Base-by-base conservation (phyloP, 1,284 basidiomycete genomes). In the Pyrrhoderma lamaoense region DNA sequence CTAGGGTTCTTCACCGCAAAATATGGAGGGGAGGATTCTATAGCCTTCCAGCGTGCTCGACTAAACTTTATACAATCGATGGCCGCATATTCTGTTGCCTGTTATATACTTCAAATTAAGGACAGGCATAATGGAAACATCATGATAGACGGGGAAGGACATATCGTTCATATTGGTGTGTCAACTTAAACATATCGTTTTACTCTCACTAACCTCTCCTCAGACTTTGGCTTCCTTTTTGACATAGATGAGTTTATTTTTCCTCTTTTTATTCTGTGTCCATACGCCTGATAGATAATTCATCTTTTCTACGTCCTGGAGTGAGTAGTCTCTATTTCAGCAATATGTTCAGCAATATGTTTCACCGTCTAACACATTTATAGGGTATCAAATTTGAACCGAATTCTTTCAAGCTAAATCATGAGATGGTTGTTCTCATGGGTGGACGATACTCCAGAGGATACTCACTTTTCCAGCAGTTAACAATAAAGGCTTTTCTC, bases 11-110 rank as follows among this genome's bases (percentile, higher is more conserved):
- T 99, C 68, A 75, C 89, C n/a, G 82, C 90, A 45, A 94, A 89
- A 67, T 98, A 96, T 62, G 96, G 96, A 39, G 83, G 87, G 38
- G 79, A 86, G 62, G 92, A 98, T 61, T 89, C 87, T 0, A 72
- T 93, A 40, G 74, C 87, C 22, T 99, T 98, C 75, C 95, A 99
- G 65, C 80, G 80, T 58, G 96, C 96, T 42, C 82, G 95, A 23
- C 74, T 92, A 58, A 97, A 97, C 70, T 99, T 99, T 64, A 92
- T 99, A 58, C 93, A 96, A 65, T 95, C 92, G 1, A 99, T 99
- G 96, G 96, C 96, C 1, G 96, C 93, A 16, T 99, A 99, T 69
- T 97, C 93, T 34, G 85, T 99, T n/a, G 91, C 93, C 9, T 99
- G 95, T 67, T 98, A 97, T 67, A 93, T 98, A 57, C 70, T 98